Base-by-base conservation (phyloP, 768 basidiomycete species). In the Naganishia onofrii region DNA sequence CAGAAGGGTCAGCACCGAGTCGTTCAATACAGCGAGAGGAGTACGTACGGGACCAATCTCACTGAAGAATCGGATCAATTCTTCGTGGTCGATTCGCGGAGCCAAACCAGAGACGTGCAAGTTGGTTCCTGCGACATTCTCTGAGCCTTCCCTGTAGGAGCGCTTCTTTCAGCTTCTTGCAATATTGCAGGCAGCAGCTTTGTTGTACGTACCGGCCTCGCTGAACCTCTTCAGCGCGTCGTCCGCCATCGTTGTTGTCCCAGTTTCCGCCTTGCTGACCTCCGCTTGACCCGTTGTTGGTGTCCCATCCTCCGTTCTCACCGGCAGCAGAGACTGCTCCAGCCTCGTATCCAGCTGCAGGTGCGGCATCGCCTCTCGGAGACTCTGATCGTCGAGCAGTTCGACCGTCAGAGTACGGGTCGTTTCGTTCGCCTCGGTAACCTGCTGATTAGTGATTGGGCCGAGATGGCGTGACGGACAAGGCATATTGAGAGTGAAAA, bases 61-160 rank as follows among this genome's bases (percentile, higher is more conserved):
- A 71, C 87, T 85, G 79, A 99, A 99, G 9, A 88, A 87, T 17
- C 88, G 86, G 81, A 96, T 93, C 67, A 99, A 89, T 75, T 92
- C 89, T 67, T 90, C 88, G 42, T 90, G 90, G 76, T 93, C 92
- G 69, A 88, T 84, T 67, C 84, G 85, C 79, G 83, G 83, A 70
- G 87, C 84, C 67, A 88, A 81, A 32, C 86, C 84, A 53, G 86
- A 86, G 71, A 88, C 85, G 78, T 88, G 87, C 32, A 88, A 80
- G 81, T 88, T 88, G 83, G 87, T 88, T 29, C 87, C 87, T 3
- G 85, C 84, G 84, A 88, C 89, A 72, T 75, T 36, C 26, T 66
- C 69, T n/a, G 58, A 69, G 8, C 71, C 77, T 32, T 42, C 67
- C 42, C 74, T 73, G 54, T 60, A 29, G 9, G 53, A 26, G 31